A percentile compares a stretch with the other conserved stretches of the same genome.
phyloP scores from a whole-genome alignment of 1,284 basidiomycete genomes.

The Trametes pubescens region DNA sequence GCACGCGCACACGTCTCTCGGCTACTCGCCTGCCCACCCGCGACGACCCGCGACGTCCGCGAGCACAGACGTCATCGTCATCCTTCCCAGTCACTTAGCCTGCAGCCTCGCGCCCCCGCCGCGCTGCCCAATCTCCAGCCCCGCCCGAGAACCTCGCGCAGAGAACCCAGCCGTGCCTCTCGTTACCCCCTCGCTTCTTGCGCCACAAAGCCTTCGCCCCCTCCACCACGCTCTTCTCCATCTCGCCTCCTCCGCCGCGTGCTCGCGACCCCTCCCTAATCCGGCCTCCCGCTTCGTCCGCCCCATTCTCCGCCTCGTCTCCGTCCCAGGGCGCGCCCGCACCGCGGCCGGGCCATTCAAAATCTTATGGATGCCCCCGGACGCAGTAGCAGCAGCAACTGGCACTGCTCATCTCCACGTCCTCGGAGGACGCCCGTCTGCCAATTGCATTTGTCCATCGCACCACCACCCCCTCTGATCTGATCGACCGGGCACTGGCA shows the following conservation, averaged over 20 bases:
- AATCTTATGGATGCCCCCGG: background rate
- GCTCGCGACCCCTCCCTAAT: constrained; percentile 11
- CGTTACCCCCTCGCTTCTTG: constrained; percentile 18
- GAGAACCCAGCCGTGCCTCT: constrained; percentile 2
- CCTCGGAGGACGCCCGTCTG: constrained; percentile 12
- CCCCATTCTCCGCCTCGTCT: constrained; percentile 7
- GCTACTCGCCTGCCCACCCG: constrained; percentile 5
- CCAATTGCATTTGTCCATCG: constrained; percentile 3
- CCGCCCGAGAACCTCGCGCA: constrained; percentile 1
- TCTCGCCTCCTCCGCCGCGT: constrained; percentile 19
- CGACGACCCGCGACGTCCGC: constrained; percentile 12
- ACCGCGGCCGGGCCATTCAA: background rate
- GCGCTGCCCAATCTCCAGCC: background rate
- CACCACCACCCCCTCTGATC: background rate
- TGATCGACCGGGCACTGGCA: constrained; percentile 15
- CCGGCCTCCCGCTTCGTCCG: constrained; percentile 5
- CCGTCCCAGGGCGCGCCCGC: constrained; percentile 2
- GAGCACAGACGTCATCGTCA: constrained; percentile 18
- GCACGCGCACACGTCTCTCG: constrained; percentile 4
- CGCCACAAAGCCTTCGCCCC: constrained; percentile 33
- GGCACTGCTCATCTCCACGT: background rate
- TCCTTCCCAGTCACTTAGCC: constrained; percentile 24
- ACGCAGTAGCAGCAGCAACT: background rate
- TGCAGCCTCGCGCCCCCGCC: constrained; percentile 16
- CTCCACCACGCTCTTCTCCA: constrained; percentile 21